Evolutionary conservation across 495 filamentous ascomycete species (phyloP).

Genomic region (Beverwykella pulmonaria): DNA sequence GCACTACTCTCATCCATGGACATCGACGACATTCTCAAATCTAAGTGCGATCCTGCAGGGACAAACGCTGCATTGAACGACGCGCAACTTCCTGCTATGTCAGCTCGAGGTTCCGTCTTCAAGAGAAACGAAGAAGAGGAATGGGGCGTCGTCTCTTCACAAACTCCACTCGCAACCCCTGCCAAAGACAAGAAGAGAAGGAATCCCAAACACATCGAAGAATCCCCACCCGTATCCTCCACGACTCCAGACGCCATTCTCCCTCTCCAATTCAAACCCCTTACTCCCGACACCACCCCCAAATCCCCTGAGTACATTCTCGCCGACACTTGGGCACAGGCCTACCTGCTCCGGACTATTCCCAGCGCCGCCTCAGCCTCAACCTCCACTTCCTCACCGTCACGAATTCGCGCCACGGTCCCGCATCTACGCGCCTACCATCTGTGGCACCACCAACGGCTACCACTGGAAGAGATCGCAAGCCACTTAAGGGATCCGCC

Average conservation of each 20-base stretch:
- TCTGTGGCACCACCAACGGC: constrained; percentile 58
- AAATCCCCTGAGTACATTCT: constrained; percentile 21
- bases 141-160: background rate
- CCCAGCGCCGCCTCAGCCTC: constrained; percentile 44
- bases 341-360: constrained; percentile 30
- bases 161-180: background rate
- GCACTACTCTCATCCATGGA: background rate
- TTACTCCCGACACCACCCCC: background rate
- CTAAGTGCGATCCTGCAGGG: too few relatives aligned
- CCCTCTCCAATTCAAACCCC: background rate
- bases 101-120: background rate
- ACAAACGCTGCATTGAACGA: too few relatives aligned
- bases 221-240: background rate
- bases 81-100: too few relatives aligned
- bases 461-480: constrained; percentile 53
- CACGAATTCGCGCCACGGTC: constrained; percentile 78
- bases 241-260: background rate
- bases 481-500: constrained; percentile 58
- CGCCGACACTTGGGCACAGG: constrained; percentile 26
- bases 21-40: background rate
- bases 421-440: constrained; percentile 61
- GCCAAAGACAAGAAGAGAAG: background rate
- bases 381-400: constrained; percentile 65
- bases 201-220: background rate
- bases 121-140: too few relatives aligned